A percentile compares a stretch with the other conserved stretches of the same genome.
Conservation (phyloP, 2,329 filamentous ascomycete genomes). For the Paraconiothyrium sp. region DNA sequence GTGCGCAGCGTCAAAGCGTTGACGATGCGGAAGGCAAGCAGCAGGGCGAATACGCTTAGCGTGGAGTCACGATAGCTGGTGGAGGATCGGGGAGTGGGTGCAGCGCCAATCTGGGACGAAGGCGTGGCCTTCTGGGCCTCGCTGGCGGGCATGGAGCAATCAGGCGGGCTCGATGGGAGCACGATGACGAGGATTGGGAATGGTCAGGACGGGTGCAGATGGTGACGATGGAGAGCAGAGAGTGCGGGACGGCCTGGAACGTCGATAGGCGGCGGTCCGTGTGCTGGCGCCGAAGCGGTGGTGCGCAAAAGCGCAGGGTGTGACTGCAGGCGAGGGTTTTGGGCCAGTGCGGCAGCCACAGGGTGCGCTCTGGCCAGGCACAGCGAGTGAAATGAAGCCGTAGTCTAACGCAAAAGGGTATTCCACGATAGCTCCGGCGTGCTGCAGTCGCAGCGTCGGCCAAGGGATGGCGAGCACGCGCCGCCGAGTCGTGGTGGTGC, state of each 20-base stretch:
- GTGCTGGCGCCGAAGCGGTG: constrained; percentile 27
- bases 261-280: constrained; percentile 6
- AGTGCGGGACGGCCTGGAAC: constrained; percentile 23
- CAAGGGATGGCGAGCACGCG: neutral
- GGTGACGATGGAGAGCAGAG: constrained; percentile 31
- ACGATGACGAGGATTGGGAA: constrained; percentile 29
- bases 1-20: constrained; percentile 83
- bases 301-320: constrained; percentile 30
- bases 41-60: constrained; percentile 38
- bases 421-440: constrained; percentile 42
- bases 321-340: constrained; percentile 32
- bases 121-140: constrained; percentile 44
- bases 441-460: constrained; percentile 7
- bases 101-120: constrained; percentile 32
- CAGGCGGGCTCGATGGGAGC: constrained; percentile 29
- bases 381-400: constrained; percentile 31
- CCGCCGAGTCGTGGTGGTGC: constrained; percentile 13
- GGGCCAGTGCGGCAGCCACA: constrained; percentile 27
- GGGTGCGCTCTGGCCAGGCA: constrained; percentile 23
- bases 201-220: constrained; percentile 30
- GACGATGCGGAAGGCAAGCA: constrained; percentile 76
- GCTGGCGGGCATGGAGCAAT: constrained; percentile 44
- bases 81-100: constrained; percentile 25
- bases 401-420: constrained; percentile 41
- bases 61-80: constrained; percentile 45